Evolutionary conservation across 2,329 filamentous ascomycete species (phyloP), one percentile per base, ranked within the genome.

Genomic region (Didymella glomerata): DNA sequence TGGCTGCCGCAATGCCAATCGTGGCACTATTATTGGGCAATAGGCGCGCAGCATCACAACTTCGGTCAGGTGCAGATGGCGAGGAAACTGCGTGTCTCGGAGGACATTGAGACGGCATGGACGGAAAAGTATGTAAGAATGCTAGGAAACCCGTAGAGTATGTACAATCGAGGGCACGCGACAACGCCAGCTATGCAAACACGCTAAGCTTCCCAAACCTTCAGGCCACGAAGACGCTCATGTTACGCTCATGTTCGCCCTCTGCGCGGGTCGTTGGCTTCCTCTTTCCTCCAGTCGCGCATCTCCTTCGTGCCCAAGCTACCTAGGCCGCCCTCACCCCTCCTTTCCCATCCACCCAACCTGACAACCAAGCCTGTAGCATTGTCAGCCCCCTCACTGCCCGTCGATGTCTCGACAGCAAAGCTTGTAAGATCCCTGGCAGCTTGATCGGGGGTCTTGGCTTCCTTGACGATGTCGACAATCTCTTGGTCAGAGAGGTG

Each of bases 401-500:
- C 83, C 3, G 74, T 70, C 82, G 83, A 82, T 4, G 97, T 90
- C 78, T 98, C 95, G 0, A 91, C 95, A 0, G 94, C 93, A 77
- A 95, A 97, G 55, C 87, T 86, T 27, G 97, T 92, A 8, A 99
- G 86, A 61, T 89, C 87, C 58, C 84, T 84, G 1, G 92, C 88
- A 3, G 88, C 95, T 74, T 96, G 87, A 67, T 97, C 94, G 0
- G 95, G 95, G 0, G 94, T 98, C 72, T 85, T 88, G 5, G 93
- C 91, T 78, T 99, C 95, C 77, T 98, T 98, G 70, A 98, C 84
- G 30, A 98, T 88, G 74, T 99, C 95, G 28, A 97, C 93, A 62
- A 98, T 92, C 79, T 99, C 95, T 79, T 98, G 94, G 73, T 99
- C 95, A 54, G 85, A 87, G 22, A 98, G 81, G 16, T 90, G 91